phyloP scores from a whole-genome alignment of 2,329 filamentous ascomycete species.

The Lecanicillium sp. region DNA sequence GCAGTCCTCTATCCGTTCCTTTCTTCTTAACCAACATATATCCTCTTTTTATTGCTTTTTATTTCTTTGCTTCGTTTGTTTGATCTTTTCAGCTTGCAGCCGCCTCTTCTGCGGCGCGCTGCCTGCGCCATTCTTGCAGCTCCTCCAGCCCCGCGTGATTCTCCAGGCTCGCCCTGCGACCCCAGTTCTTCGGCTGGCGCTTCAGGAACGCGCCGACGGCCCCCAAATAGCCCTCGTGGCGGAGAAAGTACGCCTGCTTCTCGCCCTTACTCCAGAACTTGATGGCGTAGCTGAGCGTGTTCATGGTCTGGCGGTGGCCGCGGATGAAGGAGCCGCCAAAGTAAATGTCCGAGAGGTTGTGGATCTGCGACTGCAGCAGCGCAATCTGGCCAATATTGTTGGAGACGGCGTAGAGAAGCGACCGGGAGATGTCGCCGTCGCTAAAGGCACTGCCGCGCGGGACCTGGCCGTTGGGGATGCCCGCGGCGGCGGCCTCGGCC shows the following conservation, averaged over 20 bases:
- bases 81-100: not conserved
- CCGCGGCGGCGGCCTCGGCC: conserved; percentile 49
- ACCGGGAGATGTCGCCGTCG: conserved; percentile 80
- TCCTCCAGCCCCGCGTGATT: conserved; percentile 56
- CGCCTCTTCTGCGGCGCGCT: conserved; percentile 9
- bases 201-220: conserved; percentile 92
- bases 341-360: conserved; percentile 87
- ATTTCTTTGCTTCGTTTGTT: not conserved
- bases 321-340: conserved; percentile 97
- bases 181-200: conserved; percentile 86
- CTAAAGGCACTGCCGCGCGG: conserved; percentile 52
- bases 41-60: conserved; percentile 1
- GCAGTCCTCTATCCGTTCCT: not conserved
- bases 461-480: conserved; percentile 24
- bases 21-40: not conserved
- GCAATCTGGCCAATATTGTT: conserved; percentile 99
- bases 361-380: conserved; percentile 93
- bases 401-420: conserved; percentile 87
- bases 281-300: conserved; percentile 93
- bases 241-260: conserved; percentile 92
- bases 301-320: conserved; percentile 95
- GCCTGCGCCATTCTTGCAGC: conserved; percentile 25
- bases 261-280: conserved; percentile 93
- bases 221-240: conserved; percentile 93
- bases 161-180: conserved; percentile 72